phyloP scores from a whole-genome alignment of 345 rosid species.

The Populus alba region DNA sequence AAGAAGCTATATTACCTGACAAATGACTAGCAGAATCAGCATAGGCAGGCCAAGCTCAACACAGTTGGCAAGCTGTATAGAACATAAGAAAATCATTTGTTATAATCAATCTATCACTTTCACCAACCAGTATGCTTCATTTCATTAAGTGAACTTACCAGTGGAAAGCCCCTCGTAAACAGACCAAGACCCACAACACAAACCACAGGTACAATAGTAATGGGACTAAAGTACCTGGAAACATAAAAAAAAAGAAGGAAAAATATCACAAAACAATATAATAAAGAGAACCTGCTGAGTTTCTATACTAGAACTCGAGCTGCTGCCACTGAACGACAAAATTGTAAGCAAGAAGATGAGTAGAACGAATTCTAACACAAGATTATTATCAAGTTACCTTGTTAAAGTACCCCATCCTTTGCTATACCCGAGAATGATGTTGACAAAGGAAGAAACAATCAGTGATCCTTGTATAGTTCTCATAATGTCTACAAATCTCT shows the following conservation, averaged over 20 bases:
- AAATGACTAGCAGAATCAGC: slow-evolving; percentile 67
- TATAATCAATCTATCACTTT: background rate
- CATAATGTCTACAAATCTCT: slow-evolving; percentile 72
- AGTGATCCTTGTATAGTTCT: slow-evolving; percentile 93
- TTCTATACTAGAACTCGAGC: background rate
- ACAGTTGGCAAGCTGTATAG: slow-evolving; percentile 81
- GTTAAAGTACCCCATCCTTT: slow-evolving; percentile 70
- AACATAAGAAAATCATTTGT: background rate
- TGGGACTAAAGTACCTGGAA: slow-evolving; percentile 67
- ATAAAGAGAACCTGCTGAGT: background rate
- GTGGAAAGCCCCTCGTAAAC: slow-evolving; percentile 81
- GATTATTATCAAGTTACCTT: slow-evolving; percentile 40
- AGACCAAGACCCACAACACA: slow-evolving; percentile 78
- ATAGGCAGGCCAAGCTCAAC: slow-evolving; percentile 93
- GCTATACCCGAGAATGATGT: slow-evolving; percentile 77
- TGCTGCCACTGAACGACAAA: background rate
- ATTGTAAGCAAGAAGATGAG: background rate
- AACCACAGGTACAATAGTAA: slow-evolving; percentile 72
- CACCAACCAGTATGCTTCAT: background rate
- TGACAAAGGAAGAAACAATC: slow-evolving; percentile 78
- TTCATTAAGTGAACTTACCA: slow-evolving; percentile 48
- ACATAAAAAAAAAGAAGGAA: background rate
- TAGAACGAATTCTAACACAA: background rate
- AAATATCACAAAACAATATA: background rate
- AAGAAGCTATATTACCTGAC: slow-evolving; percentile 48